Percentiles rank a stretch among this genome's conserved stretches.
Conservation (phyloP, 1,139 yeast genomes). For the Zygoascus hellenicus region DNA sequence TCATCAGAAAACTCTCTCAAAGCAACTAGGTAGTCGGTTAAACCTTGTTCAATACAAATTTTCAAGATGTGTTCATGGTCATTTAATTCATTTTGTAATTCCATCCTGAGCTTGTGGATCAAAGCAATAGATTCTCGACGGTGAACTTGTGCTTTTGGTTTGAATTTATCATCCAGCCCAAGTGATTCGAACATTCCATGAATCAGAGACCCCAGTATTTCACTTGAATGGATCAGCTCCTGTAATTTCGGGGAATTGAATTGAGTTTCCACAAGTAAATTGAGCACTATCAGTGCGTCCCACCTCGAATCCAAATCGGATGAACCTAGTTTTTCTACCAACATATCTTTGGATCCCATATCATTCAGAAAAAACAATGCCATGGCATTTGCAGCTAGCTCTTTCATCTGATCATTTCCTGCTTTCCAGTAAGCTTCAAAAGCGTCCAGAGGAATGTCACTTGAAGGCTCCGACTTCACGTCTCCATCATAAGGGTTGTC, state of each 20-base stretch:
- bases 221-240: conserved; percentile 11
- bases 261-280: conserved; percentile 9
- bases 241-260: conserved; percentile 6
- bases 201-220: conserved; percentile 13
- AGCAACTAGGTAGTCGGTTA: conserved; percentile 5
- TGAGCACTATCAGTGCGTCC: conserved; percentile 12
- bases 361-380: conserved; percentile 14
- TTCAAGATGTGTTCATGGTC: background rate
- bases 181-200: conserved; percentile 16
- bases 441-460: conserved; percentile 17
- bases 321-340: conserved; percentile 13
- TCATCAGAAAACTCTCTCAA: background rate
- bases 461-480: background rate
- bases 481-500: background rate
- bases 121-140: conserved; percentile 12
- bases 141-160: conserved; percentile 11
- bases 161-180: background rate
- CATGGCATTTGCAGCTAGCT: conserved; percentile 13
- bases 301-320: conserved; percentile 12
- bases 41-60: conserved; percentile 3
- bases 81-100: background rate
- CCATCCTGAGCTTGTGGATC: background rate
- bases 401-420: conserved; percentile 17
- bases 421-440: conserved; percentile 18
- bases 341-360: conserved; percentile 13